Evolutionary conservation across 106 monocot species (phyloP), one percentile per base, ranked within the genome.

Genomic region (Dioscorea alata): DNA sequence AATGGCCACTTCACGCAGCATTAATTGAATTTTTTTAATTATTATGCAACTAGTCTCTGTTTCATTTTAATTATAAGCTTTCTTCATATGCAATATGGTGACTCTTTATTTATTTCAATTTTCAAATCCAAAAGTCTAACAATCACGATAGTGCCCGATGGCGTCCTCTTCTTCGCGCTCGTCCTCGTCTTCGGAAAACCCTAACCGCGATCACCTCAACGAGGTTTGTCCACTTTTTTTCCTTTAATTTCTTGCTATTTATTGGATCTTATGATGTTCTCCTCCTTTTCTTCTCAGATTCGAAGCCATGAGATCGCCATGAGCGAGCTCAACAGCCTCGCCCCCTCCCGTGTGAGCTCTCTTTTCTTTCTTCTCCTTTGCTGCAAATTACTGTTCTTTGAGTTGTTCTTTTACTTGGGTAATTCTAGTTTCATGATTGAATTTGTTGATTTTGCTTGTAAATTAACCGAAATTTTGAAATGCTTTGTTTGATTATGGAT

Each of bases 291-390:
- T 20, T 21, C 0, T 18, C 70, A 70, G 70, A 49, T 60, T 6
- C 60, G 70, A 49, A 60, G 48, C 15, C 70, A 70, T 53, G 70
- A 70, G 60, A 24, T 70, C 49, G 70, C 70, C 25, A 60, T 70
- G n/a, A 48, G 5, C 6, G 70, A 70, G 49, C 18, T 70, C 23
- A 70, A 70, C 49, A 23, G 60, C 19, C 70, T 70, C 70, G 21
- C 60, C 6, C 0, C 60, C 8, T 70, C 70, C 48, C 15, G 20
- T 2, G 70, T 70, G 48, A 48, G 60, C 28, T 0, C 50, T 12
- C 16, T 42, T 62, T 72, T 19, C 20, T 21, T 6, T 23, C 23
- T 21, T 22, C 59, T 23, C 59, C 23, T 23, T 59, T 21, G 21
- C 59, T 22, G 8, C 12, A 51, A 4, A 19, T 54, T 16, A 18